Base-by-base conservation (phyloP, 2,329 filamentous ascomycete species). In the Aureobasidium namibiae region DNA sequence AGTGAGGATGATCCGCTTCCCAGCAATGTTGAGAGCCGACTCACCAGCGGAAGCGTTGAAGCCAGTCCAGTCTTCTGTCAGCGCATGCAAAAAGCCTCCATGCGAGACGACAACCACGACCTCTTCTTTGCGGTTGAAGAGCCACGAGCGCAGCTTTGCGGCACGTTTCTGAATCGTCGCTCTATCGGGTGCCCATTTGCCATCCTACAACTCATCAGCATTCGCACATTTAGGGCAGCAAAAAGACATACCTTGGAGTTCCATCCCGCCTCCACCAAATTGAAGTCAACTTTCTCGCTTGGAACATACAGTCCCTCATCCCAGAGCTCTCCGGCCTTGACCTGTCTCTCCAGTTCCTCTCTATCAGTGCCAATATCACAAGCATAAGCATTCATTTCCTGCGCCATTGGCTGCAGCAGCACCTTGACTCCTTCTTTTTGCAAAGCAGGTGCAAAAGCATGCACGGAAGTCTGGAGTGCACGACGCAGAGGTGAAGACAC, bases 51-150 rank as follows among this genome's bases (percentile, higher is more conserved):
- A 10, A 26, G 52, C 52, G 10, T 45, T 34, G 24, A 56, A 80
- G 44, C 84, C 87, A 54, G 83, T 77, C 83, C 86, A 95, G 67
- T 95, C 90, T 65, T 91, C 83, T 0, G 89, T 94, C 63, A 96
- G 75, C 67, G 90, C 95, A 71, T 96, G 91, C 67, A 95, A 70
- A 65, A 92, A 88, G 0, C 88, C 89, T 1, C 91, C 91, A 67
- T 95, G 91, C 4, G 89, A 87, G 7, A 95, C 89, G 2, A 91
- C 79, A 0, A 87, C 83, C 24, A 95, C 82, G 65, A 92, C 81
- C 66, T 88, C 84, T 65, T 82, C 80, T 4, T 74, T 73, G 21
- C 75, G 67, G 10, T 64, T 66, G 65, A 74, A 74, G 38, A 94
- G 70, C 73, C 81, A 85, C 10, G 75, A 66, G 39, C 89, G 76